These are phyloP conservation scores for Penicillium nordicum DNA, from an alignment of 2,329 filamentous ascomycete species.

Conservation along the genomic window DNA sequence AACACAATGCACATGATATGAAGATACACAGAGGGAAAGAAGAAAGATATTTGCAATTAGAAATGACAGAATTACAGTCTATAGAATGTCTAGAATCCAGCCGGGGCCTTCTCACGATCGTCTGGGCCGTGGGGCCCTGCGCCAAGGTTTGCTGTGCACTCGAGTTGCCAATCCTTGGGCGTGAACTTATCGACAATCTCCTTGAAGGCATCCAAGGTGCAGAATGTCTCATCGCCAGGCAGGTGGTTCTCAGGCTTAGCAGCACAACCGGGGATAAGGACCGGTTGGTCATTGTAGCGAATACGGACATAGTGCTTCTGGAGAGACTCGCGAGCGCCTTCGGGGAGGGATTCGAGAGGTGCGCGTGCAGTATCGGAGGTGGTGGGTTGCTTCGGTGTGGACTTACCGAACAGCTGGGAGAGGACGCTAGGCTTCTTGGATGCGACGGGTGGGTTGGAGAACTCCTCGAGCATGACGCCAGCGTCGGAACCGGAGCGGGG, in stretches of 20 bases:
- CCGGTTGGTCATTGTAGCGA: constrained; percentile 82
- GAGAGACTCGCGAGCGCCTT: constrained; percentile 27
- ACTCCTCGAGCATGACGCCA: constrained; percentile 25
- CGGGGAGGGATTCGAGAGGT: constrained; percentile 30
- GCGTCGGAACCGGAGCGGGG: constrained; percentile 18
- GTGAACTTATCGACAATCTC: constrained; percentile 86
- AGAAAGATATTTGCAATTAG: not conserved
- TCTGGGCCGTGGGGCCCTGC: constrained; percentile 50
- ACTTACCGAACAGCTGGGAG: constrained; percentile 29
- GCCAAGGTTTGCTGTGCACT: constrained; percentile 59
- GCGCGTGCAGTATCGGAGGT: constrained; percentile 35
- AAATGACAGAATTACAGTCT: constrained; percentile 2
- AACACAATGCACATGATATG: not conserved
- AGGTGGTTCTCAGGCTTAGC: constrained; percentile 73
- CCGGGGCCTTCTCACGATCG: constrained; percentile 34
- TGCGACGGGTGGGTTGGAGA: constrained; percentile 23
- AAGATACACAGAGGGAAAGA: not conserved
- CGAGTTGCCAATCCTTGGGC: constrained; percentile 70
- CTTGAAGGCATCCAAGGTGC: constrained; percentile 90
- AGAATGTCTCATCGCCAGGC: constrained; percentile 81
- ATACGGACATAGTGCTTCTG: constrained; percentile 79
- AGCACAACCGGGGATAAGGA: constrained; percentile 76
- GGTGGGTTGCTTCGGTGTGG: constrained; percentile 11
- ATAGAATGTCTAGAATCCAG: constrained; percentile 35
- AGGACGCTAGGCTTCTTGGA: constrained; percentile 31